Evolutionary conservation across 805 yeast genomes (phyloP), one percentile per base, ranked within the genome.

Genomic region (Metschnikowia cerradonensis): DNA sequence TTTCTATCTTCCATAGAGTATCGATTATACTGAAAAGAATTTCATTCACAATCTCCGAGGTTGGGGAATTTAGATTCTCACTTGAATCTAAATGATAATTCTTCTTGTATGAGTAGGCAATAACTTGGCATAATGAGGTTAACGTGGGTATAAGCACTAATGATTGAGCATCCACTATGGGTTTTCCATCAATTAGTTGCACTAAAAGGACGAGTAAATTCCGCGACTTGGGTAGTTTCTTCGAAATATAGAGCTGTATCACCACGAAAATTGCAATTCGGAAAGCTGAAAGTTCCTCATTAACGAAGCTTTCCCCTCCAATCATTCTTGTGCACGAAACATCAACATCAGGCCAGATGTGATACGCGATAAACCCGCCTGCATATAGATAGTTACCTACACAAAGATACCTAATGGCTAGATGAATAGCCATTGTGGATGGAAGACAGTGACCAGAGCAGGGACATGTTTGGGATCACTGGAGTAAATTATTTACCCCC

Each of bases 201-300:
- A 46, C 38, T 3, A 57, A 11, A 22, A 53, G 49, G 8, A 38
- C 30, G 11, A 54, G 30, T 5, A 54, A 40, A 15, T 14, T 46
- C n/a, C 53, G 51, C 45, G 48, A 35, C 7, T 38, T 36, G 8
- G 54, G 81, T 1, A 78, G 54, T 14, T 62, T 61, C 7, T 70
- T 70, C 11, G 70, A 61, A 42, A 81, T 70, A 56, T 79, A 79
- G 0, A 77, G 76, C 14, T 72, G 72, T 4, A 82, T 70, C 13
- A 84, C 59, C 2, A 76, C 64, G 8, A 82, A 57, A 1, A 82
- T 56, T 1, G 83, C 79, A 0, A 84, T 64, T 55, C 80, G 81
- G 50, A 79, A 75, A 0, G 88, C 82, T 5, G 85, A 77, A 26
- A 83, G 52, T 48, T 68, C 75, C 49, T 72, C 77, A 34, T 39